A percentile compares a stretch with the other conserved stretches of the same genome.
These are phyloP conservation scores for Botrytis elliptica DNA, from an alignment of 2,329 filamentous ascomycete species.

Conservation along the genomic window DNA sequence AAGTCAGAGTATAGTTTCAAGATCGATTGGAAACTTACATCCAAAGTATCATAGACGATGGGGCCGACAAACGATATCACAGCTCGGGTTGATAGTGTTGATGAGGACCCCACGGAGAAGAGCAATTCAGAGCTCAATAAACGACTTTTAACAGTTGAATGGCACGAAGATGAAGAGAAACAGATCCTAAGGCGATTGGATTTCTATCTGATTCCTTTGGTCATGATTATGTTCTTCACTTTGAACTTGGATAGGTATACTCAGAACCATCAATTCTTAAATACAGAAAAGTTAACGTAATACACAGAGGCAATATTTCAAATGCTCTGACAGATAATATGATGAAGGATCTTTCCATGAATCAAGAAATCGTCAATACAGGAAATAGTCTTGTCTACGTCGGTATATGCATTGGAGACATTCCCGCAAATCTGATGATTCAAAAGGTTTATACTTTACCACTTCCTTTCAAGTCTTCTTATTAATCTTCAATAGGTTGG, in stretches of 20 bases:
- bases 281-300: background rate
- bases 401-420: conserved; percentile 19
- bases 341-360: conserved; percentile 14
- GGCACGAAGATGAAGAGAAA: conserved; percentile 19
- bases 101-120: conserved; percentile 17
- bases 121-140: conserved; percentile 17
- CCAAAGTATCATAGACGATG: conserved; percentile 10
- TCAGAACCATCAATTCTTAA: background rate
- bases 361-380: conserved; percentile 16
- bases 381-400: conserved; percentile 20
- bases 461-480: background rate
- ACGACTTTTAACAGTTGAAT: conserved; percentile 11
- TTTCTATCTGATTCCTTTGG: conserved; percentile 17
- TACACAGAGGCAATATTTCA: conserved; percentile 46
- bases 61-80: conserved; percentile 12
- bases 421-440: conserved; percentile 18
- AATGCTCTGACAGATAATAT: conserved; percentile 54
- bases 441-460: background rate
- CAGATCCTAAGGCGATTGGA: conserved; percentile 8
- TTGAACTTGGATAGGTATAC: conserved; percentile 20
- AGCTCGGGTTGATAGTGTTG: conserved; percentile 18
- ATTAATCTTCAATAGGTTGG: conserved; percentile 47
- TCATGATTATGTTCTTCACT: conserved; percentile 22
- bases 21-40: background rate
- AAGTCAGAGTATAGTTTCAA: background rate